Base-by-base conservation (phyloP, 2,329 filamentous ascomycete species). In the Diaporthe amygdali region DNA sequence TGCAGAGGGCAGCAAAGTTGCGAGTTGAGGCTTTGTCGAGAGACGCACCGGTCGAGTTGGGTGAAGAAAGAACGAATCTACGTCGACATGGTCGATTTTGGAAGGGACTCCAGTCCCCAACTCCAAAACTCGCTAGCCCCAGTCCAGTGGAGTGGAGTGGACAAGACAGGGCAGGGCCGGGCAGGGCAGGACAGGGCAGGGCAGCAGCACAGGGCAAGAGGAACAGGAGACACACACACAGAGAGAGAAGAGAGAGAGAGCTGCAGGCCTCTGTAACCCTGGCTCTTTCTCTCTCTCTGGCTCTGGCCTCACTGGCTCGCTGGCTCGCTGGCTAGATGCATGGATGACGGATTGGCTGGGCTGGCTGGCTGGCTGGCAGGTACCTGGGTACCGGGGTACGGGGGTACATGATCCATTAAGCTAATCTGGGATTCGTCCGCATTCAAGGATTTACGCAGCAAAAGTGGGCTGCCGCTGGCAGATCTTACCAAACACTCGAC, bases 61-160 rank as follows among this genome's bases (percentile, higher is more conserved):
- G 59, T 64, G 70, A 72, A 68, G 70, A 63, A 72, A 69, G 52
- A 59, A 69, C 44, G 51, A 55, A 64, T 64, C 59, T 64, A 64
- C 59, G 59, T 64, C 44, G 55, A 54, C 47, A 71, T 68, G 70
- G 59, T 71, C 68, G 68, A 55, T 71, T 71, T 71, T 68, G 66
- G 56, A 70, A 56, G 56, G 66, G 70, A 64, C 66, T 71, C 68
- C 68, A 68, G 66, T 71, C 66, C 39, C 59, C 59, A 64, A 64
- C 44, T 64, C 37, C 49, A 44, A 55, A 54, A 68, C 66, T 55
- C 37, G 66, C 66, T 68, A 44, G 66, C 49, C 49, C 63, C 63
- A 67, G 63, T 67, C 63, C 63, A 67, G 63, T 44, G 46, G 46
- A 41, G 63, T 54, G 46, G 37, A 54, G 63, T 67, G 63, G 20